phyloP scores from a whole-genome alignment of 306 rosid genomes.

The Vicia faba region DNA sequence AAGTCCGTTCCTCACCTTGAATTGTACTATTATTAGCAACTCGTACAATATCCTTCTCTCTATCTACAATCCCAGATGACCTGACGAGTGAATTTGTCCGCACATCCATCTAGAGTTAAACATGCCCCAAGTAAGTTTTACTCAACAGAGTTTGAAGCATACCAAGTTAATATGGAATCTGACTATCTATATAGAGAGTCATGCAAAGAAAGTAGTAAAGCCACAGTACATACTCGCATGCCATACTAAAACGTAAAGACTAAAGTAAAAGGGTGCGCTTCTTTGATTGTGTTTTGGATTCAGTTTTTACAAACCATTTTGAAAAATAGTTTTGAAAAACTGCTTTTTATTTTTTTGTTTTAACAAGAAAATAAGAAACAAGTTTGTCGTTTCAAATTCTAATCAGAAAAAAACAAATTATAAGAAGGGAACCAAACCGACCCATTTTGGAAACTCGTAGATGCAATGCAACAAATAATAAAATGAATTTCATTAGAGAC shows the following conservation, averaged over 20 bases:
- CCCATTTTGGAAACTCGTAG: no score
- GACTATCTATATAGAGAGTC: slow-evolving; percentile 18
- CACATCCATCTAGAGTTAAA: slow-evolving; percentile 65
- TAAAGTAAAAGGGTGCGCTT: not conserved
- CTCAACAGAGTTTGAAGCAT: slow-evolving; percentile 29
- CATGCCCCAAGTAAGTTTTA: slow-evolving; percentile 45
- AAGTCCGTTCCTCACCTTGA: slow-evolving; percentile 76
- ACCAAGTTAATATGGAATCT: slow-evolving; percentile 26
- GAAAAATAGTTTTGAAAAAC: not conserved
- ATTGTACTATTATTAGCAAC: slow-evolving; percentile 62
- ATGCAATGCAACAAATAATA: no score
- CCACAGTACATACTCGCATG: no score
- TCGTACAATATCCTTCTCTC: slow-evolving; percentile 71
- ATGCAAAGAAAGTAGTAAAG: not conserved
- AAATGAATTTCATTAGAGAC: slow-evolving; percentile 11
- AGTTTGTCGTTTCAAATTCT: no score
- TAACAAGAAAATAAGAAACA: slow-evolving; percentile 16
- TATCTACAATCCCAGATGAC: slow-evolving; percentile 67
- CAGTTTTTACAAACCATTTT: not conserved
- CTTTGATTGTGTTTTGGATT: slow-evolving; percentile 2
- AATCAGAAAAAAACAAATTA: no score
- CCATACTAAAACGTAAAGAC: no score
- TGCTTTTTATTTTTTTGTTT: not conserved
- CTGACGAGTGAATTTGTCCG: slow-evolving; percentile 69
- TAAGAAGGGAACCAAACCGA: no score